phyloP scores from a whole-genome alignment of 768 basidiomycete species.

The Dioszegia aurantiaca region DNA sequence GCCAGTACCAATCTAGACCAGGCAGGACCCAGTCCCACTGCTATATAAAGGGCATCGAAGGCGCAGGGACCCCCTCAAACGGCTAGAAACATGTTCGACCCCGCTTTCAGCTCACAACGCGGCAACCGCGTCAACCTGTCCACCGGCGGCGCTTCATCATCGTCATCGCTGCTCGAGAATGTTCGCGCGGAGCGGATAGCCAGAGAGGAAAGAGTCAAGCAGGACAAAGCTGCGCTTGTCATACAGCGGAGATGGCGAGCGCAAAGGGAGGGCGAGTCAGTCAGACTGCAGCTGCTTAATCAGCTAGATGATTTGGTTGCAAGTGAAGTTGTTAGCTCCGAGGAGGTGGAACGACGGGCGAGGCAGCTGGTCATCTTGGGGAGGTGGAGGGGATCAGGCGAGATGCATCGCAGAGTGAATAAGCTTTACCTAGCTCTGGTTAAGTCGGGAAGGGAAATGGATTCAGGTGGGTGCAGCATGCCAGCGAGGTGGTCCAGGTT shows the following conservation, averaged over 20 bases:
- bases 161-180: conserved; percentile 37
- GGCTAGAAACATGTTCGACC: conserved; percentile 6
- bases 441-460: conserved; percentile 3
- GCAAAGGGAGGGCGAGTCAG: conserved; percentile 15
- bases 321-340: conserved; percentile 9
- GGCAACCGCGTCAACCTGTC: conserved; percentile 45
- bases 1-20: no score
- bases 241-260: conserved; percentile 48
- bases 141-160: conserved; percentile 29
- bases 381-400: conserved; percentile 5
- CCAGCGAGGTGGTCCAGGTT: not conserved
- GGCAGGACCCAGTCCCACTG: no score
- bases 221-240: conserved; percentile 27
- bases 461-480: not conserved
- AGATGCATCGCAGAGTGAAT: conserved; percentile 1
- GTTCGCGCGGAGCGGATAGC: conserved; percentile 41
- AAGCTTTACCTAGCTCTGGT: not conserved
- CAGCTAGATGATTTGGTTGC: conserved; percentile 18
- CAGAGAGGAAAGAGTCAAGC: conserved; percentile 31
- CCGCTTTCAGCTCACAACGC: not conserved
- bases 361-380: conserved; percentile 16
- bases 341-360: conserved; percentile 12
- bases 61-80: not conserved
- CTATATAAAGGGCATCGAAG: no score
- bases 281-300: conserved; percentile 19